Conservation (phyloP, 163 green algal genomes). For the Scenedesmus sp. region DNA sequence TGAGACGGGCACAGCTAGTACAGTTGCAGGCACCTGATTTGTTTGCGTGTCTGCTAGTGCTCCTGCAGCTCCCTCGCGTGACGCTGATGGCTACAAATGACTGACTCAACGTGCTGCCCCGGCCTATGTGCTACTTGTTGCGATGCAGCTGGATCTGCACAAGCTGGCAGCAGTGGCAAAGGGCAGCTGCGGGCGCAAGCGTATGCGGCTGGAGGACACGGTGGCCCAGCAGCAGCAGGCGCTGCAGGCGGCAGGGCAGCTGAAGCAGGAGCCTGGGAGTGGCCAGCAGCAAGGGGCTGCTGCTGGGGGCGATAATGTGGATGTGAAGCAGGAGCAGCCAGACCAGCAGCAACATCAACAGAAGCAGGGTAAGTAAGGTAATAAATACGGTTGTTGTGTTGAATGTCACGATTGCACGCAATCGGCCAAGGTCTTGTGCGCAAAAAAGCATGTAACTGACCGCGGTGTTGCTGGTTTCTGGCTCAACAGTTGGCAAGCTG, state of each 20-base stretch:
- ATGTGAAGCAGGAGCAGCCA: constrained; percentile 23
- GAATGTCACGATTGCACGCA: too few species aligned
- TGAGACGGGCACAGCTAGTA: background rate
- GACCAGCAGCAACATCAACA: background rate
- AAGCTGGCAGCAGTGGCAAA: constrained; percentile 39
- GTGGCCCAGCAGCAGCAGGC: constrained; percentile 47
- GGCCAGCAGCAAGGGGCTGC: background rate
- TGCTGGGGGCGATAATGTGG: background rate
- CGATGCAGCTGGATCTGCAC: constrained; percentile 34
- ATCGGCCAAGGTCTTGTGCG: too few species aligned
- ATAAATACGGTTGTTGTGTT: background rate
- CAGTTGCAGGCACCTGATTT: background rate
- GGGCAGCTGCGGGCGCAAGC: constrained; percentile 42
- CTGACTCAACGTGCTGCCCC: background rate
- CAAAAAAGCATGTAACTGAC: too few species aligned
- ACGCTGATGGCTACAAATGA: too few species aligned
- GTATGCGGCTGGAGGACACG: constrained; percentile 37
- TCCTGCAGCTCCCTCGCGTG: too few species aligned
- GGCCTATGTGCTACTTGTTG: constrained; percentile 6
- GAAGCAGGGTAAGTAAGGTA: background rate
- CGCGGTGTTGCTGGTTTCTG: too few species aligned
- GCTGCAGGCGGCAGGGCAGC: background rate
- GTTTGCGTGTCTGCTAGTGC: background rate
- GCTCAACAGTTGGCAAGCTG: too few species aligned
- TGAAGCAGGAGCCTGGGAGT: background rate